Evolutionary conservation across 148 eudicot species (phyloP), one percentile per base, ranked within the genome.

Genomic region (Cornus kousa): DNA sequence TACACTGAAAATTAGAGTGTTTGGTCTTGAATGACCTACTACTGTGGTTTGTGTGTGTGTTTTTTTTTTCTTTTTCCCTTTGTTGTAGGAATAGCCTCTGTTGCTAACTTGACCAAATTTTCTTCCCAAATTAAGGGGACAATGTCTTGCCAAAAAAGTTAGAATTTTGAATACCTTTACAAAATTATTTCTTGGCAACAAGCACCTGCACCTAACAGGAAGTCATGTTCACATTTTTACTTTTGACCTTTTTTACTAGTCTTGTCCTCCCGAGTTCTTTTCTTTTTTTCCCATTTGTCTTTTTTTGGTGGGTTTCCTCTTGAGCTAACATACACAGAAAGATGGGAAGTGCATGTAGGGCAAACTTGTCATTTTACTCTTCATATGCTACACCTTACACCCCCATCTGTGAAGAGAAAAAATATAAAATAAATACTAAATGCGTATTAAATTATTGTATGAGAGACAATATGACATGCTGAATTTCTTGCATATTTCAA

Each of bases 1-100:
- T 71, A 50, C 80, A 73, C 84, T 77, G 84, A 81, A 76, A 72
- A 77, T 77, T 80, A 66, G 40, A 67, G 73, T 64, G 35, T 33
- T 67, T 57, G 37, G 66, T 74, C 33, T 69, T 74, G 68, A 74
- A 14, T 28, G 9, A 20, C 79, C 72, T 79, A 8, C 71, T 66
- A 67, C 55, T 55, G 71, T 72, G 62, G 28, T 53, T 66, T 50
- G 4, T 71, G 0, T 69, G 72, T 28, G 14, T 14, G 3, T 33
- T 69, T 69, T 1, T 35, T 69, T 8, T 0, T 37, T 69, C 37
- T 1, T 35, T 69, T 8, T 0, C 20, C 74, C 74, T 71, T 46
- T 71, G 12, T 20, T 33, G 48, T 16, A 69, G 23, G 16, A 16
- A 69, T 11, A 71, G 74, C 9, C n/a, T 71, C 31, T 43, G 23